Base-by-base conservation (phyloP, 495 filamentous ascomycete species). In the Podospora tetraspora region DNA sequence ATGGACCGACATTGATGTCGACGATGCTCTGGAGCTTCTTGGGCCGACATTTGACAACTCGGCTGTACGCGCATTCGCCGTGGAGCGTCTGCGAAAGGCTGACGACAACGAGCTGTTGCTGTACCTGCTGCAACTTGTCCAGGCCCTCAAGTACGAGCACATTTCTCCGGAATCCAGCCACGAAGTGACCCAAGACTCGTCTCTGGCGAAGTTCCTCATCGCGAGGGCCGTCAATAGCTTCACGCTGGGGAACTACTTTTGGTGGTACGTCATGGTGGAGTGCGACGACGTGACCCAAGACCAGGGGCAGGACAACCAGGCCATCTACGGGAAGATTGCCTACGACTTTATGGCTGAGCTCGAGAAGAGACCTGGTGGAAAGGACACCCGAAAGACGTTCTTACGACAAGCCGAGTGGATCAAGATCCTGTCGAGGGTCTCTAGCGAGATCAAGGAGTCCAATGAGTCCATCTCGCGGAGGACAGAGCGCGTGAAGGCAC, bases 211-310 rank as follows among this genome's bases (percentile, higher is more conserved):
- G 57, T 98, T 99, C 76, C 84, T 99, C 12, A 94, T 99, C 63
- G 85, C 87, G 0, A 85, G 96, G 37, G 94, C 96, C 10, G 88
- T 90, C 16, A 86, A 89, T 64, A 97, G 94, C 72, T 89, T 96
- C 71, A 90, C 91, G 65, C 86, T 99, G 1, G 95, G 94, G 6
- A 99, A 95, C 75, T 97, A 92, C 75, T 86, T 99, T 60, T 92
- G 96, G 77, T 99, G 95, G 95, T 99, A 98, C 76, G 83, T 99
- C 1, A 97, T 97, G 88, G 96, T 98, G 3, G 96, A 99, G 77
- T 84, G 84, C 62, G 94, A 97, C 73, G 93, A 97, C 72, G 85
- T 88, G 64, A 90, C 87, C 64, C 85, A 86, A 8, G 87, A 89
- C 12, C 91, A 92, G 67, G 78, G 85, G 2, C 84, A 85, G 22